Evolutionary conservation across 1,139 yeast species (phyloP), one percentile per base, ranked within the genome.

Genomic region (Kluyveromyces sp.): DNA sequence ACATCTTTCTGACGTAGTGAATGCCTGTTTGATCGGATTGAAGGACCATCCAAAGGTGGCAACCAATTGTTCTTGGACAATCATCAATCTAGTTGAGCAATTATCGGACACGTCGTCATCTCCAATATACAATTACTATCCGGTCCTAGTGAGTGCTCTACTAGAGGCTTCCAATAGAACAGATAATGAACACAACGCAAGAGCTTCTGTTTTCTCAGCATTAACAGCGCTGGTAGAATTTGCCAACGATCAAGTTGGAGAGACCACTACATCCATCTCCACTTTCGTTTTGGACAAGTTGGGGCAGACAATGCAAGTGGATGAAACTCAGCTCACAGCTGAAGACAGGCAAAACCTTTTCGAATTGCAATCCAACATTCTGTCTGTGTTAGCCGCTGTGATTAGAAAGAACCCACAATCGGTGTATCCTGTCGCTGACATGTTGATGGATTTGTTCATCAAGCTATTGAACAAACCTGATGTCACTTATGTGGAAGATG

Each of bases 161-260:
- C 61, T 88, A 43, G 74, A 76, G 54, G 76, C 87, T 36, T 79
- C 92, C 20, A 77, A 76, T 38, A 78, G 83, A 56, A 59, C 69
- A 15, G 95, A 87, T 58, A 92, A 92, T 58, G 97, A 88, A 60
- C 74, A 78, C 60, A 80, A 86, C 47, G 77, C 94, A n/a, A 76
- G 98, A 60, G 94, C 97, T 3, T 88, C 96, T 20, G 95, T 97
- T 1, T 92, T 87, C 63, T 96, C 94, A 65, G 95, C 96, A 0
- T 70, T 92, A 53, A 82, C 95, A 2, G 74, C 92, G 0, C 71
- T 89, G 61, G 95, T 89, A 31, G 74, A 80, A 40, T 83, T 76
- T 63, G 75, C 92, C 60, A 79, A 94, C 9, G 71, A 71, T 41
- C 88, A 80, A 57, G 84, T 85, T 41, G 71, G 83, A 65, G 78